Evolutionary conservation across 768 basidiomycete genomes (phyloP), one percentile per base, ranked within the genome.

Genomic region (Wakefieldia striispora): DNA sequence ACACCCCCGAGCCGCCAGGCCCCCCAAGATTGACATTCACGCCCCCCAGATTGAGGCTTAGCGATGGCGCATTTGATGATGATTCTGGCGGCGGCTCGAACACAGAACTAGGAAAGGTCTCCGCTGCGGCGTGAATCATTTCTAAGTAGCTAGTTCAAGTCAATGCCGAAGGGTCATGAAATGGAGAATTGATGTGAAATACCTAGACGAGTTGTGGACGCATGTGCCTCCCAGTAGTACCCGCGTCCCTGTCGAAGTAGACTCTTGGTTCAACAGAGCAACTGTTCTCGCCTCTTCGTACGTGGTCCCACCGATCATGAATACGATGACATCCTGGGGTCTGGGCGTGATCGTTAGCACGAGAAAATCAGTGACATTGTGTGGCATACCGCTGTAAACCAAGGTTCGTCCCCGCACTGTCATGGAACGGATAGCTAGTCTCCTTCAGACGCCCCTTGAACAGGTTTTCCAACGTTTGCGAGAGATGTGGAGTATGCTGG

Each of bases 11-110:
- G 8, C 88, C 88, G 31, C 77, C 81, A 14, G 87, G 71, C 11
- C 94, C 93, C n/a, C 93, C 93, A n/a, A 97, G 78, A 55, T 86
- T 92, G 37, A 97, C 83, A 63, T 94, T 94, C 50, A 97, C 91
- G 0, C 89, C 88, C 10, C 92, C 95, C 21, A 97, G 81, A 61
- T 94, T 93, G 21, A 97, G 75, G 63, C 94, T 97, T 53, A 97
- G 70, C n/a, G 85, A 79, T 1, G 93, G 89, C 17, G 85, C 82
- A 49, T 73, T 86, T 27, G 80, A 76, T 3, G 81, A 79, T 10
- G 86, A 83, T 66, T 91, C 90, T 6, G 82, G 84, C 5, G 84
- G 90, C 20, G 83, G 86, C 45, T 83, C 87, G 61, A 82, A 90
- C 34, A 88, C 83, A 7, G 82, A 79, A 20, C 72, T 64, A 3